These are phyloP conservation scores for Huntiella decipiens DNA, from an alignment of 2,329 filamentous ascomycete species.

Conservation along the genomic window DNA sequence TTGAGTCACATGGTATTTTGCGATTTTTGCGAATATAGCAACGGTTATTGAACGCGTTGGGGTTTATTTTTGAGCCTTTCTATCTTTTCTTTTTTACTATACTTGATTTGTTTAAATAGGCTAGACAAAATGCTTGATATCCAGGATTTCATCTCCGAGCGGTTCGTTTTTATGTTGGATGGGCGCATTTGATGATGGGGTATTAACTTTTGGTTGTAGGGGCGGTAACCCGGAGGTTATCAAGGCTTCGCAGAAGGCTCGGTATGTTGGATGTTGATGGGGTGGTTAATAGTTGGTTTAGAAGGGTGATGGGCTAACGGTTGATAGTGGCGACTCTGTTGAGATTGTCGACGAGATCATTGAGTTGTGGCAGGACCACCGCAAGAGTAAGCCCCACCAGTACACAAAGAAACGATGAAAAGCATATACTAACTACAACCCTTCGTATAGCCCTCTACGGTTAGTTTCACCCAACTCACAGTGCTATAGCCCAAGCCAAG, in stretches of 20 bases:
- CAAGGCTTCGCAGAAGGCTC: conserved; percentile 71
- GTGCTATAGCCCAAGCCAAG: not conserved
- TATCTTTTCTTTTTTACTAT: not conserved
- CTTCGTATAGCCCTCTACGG: conserved; percentile 8
- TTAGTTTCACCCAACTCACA: conserved; percentile 5
- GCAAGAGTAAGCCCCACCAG: conserved; percentile 36
- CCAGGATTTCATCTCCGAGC: conserved; percentile 62
- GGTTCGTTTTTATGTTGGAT: conserved; percentile 8
- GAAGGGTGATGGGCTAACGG: conserved; percentile 1
- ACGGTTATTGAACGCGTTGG: no score
- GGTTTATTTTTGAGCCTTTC: not conserved
- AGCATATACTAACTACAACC: conserved; percentile 3
- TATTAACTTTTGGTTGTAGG: conserved; percentile 18
- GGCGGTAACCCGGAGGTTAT: conserved; percentile 85
- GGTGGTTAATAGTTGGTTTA: not conserved
- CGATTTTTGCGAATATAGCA: no score
- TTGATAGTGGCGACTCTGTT: conserved; percentile 36
- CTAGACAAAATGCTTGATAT: conserved; percentile 48
- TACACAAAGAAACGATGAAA: not conserved
- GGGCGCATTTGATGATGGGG: not conserved
- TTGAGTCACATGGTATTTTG: no score
- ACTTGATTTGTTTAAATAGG: not conserved
- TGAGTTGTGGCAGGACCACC: conserved; percentile 66
- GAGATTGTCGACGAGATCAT: conserved; percentile 85
- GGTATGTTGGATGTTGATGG: conserved; percentile 26